Conservation (phyloP, 176 grass and related monocot genomes). For the Panicum miliaceum region DNA sequence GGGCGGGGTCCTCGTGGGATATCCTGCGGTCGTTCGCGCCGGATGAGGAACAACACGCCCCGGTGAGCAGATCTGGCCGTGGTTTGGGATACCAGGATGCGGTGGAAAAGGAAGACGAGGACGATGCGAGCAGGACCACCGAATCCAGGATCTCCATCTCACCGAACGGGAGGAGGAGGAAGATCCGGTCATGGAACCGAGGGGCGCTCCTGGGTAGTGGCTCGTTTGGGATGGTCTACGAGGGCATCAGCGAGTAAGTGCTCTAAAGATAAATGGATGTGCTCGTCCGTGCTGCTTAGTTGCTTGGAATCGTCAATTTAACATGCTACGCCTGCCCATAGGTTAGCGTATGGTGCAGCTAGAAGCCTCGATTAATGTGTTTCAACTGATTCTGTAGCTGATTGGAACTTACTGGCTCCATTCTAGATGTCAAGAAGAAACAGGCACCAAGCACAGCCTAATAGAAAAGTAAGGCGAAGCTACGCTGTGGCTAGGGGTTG, state of each 20-base stretch:
- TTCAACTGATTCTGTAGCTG: slow-evolving; percentile 21
- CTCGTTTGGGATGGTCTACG: slow-evolving; percentile 70
- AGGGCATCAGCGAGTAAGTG: slow-evolving; percentile 79
- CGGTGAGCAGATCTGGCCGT: slow-evolving; percentile 26
- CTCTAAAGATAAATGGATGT: background rate
- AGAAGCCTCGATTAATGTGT: background rate
- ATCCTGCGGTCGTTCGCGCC: slow-evolving; percentile 58
- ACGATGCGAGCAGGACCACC: slow-evolving; percentile 36
- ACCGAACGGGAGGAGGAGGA: slow-evolving; percentile 56
- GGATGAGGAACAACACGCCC: slow-evolving; percentile 18
- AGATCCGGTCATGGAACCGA: slow-evolving; percentile 58
- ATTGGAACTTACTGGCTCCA: too few species aligned
- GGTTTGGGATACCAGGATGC: background rate
- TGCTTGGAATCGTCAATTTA: slow-evolving; percentile 3
- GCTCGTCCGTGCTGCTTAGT: background rate
- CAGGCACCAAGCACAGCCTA: background rate
- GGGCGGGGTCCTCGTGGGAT: slow-evolving; percentile 48
- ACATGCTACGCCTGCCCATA: background rate
- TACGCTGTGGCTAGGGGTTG: too few species aligned
- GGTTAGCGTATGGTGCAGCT: background rate
- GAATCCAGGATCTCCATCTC: slow-evolving; percentile 59
- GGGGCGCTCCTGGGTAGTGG: slow-evolving; percentile 66
- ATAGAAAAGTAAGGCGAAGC: too few species aligned
- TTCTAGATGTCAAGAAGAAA: background rate
- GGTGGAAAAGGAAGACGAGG: slow-evolving; percentile 40